Base-by-base conservation (phyloP, 2,329 filamentous ascomycete genomes). In the Fusarium setosum region DNA sequence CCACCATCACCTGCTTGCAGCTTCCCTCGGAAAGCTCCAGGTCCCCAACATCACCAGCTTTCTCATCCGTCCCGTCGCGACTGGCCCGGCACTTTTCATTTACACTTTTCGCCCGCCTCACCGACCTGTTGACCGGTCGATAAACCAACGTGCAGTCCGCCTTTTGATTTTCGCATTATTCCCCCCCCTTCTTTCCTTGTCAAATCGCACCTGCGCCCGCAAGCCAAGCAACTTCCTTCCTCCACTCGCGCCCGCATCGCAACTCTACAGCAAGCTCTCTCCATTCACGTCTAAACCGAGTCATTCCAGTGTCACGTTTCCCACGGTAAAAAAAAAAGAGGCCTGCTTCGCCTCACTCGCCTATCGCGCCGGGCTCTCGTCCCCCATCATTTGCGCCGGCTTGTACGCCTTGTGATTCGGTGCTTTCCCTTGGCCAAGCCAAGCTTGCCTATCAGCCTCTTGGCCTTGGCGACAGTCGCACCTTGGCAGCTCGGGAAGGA, bases 381-480 rank as follows among this genome's bases (percentile, higher is more conserved):
- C 41, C 35, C 23, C 38, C n/a, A 38, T 37, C 15, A 9, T 32
- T 49, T 37, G 41, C 40, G 20, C 24, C 29, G 26, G 21, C 47
- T 38, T 41, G 40, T 49, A 31, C 20, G 51, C 48, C 24, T 41
- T 56, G 63, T 61, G 63, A 67, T 64, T 65, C 45, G 55, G 63
- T 51, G 24, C 44, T 29, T 29, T 61, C 44, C 44, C 61, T 29
- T 49, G 45, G 35, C 41, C 61, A 50, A 48, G 65, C 57, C 65
- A 63, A 50, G 61, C 65, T 66, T 68, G 32, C 35, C 49, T 37
- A 48, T 55, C 56, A 56, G 63, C 50, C 65, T 67, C 47, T 66
- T 45, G 53, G 57, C 53, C 65, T 68, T 68, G 65, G 61, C 61
- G 51, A 48, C 61, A 56, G 53, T 66, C 57, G 44, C 38, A 59